phyloP scores from a whole-genome alignment of 225 moss, liverwort and hornwort genomes.

The Physcomitrium patens region DNA sequence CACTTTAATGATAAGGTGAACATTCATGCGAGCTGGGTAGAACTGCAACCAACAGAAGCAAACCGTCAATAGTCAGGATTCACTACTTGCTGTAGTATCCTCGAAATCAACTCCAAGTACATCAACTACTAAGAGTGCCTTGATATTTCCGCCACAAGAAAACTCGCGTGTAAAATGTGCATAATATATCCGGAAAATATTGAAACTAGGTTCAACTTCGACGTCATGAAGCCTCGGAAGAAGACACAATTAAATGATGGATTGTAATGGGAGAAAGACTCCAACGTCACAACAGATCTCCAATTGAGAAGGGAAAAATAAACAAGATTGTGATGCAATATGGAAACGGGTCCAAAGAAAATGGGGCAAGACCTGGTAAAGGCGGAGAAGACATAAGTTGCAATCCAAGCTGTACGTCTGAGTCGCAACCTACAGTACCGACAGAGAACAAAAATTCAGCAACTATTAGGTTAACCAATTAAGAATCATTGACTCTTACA shows the following conservation, averaged over 20 bases:
- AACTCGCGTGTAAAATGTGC: no score
- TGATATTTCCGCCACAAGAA: no score
- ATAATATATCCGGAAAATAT: no score
- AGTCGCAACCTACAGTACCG: conserved; percentile 49
- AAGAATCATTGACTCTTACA: neutral
- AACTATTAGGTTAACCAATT: neutral
- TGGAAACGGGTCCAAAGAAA: neutral
- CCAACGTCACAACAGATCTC: no score
- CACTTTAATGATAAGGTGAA: conserved; percentile 63
- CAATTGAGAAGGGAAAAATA: neutral
- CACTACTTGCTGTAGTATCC: neutral
- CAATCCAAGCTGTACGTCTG: conserved; percentile 77
- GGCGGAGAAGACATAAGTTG: conserved; percentile 74
- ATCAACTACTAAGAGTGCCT: no score
- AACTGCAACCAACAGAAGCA: conserved; percentile 53
- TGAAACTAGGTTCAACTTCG: neutral
- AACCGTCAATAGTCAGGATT: neutral
- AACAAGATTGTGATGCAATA: neutral
- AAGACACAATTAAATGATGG: no score
- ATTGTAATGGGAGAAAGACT: no score
- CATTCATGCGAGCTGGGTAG: conserved; percentile 69
- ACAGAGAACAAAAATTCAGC: neutral
- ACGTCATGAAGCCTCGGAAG: neutral
- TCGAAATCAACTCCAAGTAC: neutral
- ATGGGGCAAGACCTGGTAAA: conserved; percentile 60